Base-by-base conservation (phyloP, 2,329 filamentous ascomycete species). In the Aureobasidium subglaciale region DNA sequence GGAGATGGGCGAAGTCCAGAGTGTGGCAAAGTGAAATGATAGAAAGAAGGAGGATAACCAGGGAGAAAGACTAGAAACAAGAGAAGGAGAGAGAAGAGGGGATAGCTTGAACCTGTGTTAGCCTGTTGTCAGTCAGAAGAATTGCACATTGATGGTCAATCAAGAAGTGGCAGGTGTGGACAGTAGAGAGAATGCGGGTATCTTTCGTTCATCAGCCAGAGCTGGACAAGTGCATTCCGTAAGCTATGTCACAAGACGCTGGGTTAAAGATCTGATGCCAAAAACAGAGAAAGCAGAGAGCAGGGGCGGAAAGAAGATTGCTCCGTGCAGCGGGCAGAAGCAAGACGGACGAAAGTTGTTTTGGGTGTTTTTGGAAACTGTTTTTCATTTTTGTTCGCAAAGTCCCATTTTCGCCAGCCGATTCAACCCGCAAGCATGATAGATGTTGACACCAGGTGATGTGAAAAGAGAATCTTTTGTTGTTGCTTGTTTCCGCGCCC, bases 201-300 rank as follows among this genome's bases (percentile, higher is more conserved):
- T 52, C 48, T 40, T 52, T 52, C 35, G 34, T 52, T 30, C 32
- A 52, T 52, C 35, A 40, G 35, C 48, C 48, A 52, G 27, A 40
- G 48, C 48, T 52, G 48, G 48, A 52, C 48, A 41, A 30, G 34
- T 52, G 48, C 57, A 59, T 59, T 56, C 49, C 41, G 30, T 55
- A 55, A 56, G 24, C 48, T 56, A 42, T 56, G 54, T 56, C 57
- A 56, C 35, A 40, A 41, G 25, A 41, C 25, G 24, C 35, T 37
- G 45, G 22, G 32, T 35, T n/a, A n/a, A 20, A n/a, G 30, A 37
- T 18, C 43, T 45, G 43, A 46, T 46, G 43, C 42, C 42, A 32
- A 25, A 29, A 30, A 16, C n/a, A 43, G 30, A 32, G 37, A 49
- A 16, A 9, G 16, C 11, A 37, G 30, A 37, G 18, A 32, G 42